Percentiles rank a stretch among this genome's conserved stretches.
These are phyloP conservation scores for Trichopus zeylanicus DNA, from an alignment of 116 monocot species.

Conservation along the genomic window DNA sequence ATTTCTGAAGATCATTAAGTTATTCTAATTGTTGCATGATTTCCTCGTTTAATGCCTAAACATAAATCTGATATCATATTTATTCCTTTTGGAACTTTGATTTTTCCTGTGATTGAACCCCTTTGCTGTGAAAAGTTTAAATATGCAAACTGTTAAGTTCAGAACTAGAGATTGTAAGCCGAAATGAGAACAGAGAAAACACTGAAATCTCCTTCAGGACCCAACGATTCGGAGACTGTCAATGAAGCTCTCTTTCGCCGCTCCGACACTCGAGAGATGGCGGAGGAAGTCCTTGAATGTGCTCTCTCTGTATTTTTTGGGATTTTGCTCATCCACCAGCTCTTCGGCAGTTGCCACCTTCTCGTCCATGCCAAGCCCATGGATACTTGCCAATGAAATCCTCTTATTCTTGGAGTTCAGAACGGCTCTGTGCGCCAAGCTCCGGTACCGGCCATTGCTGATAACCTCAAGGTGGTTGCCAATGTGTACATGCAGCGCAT, in stretches of 20 bases:
- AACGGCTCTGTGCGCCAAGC: slow-evolving; percentile 35
- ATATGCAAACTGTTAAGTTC: too few species aligned
- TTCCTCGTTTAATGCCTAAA: too few species aligned
- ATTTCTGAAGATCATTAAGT: too few species aligned
- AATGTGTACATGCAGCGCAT: slow-evolving; percentile 40
- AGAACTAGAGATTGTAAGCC: too few species aligned
- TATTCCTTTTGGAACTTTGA: too few species aligned
- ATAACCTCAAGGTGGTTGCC: slow-evolving; percentile 55
- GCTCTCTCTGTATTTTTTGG: slow-evolving; percentile 36
- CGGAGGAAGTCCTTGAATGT: slow-evolving; percentile 49
- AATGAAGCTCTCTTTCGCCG: slow-evolving; percentile 2
- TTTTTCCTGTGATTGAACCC: too few species aligned
- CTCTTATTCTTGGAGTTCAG: slow-evolving; percentile 19
- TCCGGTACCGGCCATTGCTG: slow-evolving; percentile 50
- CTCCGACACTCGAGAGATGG: background rate
- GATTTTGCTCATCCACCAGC: slow-evolving; percentile 42
- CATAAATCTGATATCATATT: too few species aligned
- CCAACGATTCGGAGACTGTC: slow-evolving; percentile 8
- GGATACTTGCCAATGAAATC: slow-evolving; percentile 52
- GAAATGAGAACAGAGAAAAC: too few species aligned
- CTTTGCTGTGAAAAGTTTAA: too few species aligned
- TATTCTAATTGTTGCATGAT: too few species aligned
- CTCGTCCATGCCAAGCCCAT: slow-evolving; percentile 33
- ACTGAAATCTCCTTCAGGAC: too few species aligned
- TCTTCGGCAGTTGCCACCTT: slow-evolving; percentile 30